Evolutionary conservation across 345 rosid species (phyloP).

Genomic region (Eucalyptus marginata): DNA sequence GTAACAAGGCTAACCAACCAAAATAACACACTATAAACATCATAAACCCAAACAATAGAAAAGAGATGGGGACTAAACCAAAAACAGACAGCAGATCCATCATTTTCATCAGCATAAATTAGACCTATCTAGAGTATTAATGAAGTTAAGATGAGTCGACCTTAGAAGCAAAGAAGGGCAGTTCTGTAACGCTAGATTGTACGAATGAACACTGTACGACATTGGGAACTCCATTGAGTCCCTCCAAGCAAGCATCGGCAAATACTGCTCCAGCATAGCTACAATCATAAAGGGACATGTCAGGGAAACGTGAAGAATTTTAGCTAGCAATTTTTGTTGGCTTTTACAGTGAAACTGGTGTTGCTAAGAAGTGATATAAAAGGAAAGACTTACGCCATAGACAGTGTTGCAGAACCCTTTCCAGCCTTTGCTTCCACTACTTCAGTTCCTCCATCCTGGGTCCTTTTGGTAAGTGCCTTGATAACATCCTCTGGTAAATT

Average conservation of each 20-base stretch:
- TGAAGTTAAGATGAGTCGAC: constrained; percentile 2
- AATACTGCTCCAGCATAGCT: constrained; percentile 88
- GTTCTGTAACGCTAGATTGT: constrained; percentile 63
- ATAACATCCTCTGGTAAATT: constrained; percentile 51
- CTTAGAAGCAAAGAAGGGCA: constrained; percentile 84
- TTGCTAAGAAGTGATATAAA: not conserved
- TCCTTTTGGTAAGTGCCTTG: constrained; percentile 66
- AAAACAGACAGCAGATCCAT: not conserved
- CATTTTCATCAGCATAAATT: not conserved
- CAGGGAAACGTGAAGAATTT: not conserved
- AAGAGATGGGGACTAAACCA: not conserved
- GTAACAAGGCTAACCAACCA: not conserved
- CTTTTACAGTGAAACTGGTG: not conserved
- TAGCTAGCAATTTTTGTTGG: not conserved
- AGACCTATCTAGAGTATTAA: not conserved
- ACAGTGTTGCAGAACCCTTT: constrained; percentile 83
- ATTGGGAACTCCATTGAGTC: constrained; percentile 73
- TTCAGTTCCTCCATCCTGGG: constrained; percentile 91
- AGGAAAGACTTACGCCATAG: constrained; percentile 70
- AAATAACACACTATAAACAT: not conserved
- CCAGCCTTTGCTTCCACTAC: constrained; percentile 93
- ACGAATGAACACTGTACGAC: constrained; percentile 73
- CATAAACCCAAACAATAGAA: not conserved
- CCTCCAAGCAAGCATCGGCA: constrained; percentile 83
- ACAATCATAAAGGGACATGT: not conserved